Percentiles rank a stretch among this genome's conserved stretches.
phyloP scores from a whole-genome alignment of 2,329 filamentous ascomycete species.

The Polychaeton citri region DNA sequence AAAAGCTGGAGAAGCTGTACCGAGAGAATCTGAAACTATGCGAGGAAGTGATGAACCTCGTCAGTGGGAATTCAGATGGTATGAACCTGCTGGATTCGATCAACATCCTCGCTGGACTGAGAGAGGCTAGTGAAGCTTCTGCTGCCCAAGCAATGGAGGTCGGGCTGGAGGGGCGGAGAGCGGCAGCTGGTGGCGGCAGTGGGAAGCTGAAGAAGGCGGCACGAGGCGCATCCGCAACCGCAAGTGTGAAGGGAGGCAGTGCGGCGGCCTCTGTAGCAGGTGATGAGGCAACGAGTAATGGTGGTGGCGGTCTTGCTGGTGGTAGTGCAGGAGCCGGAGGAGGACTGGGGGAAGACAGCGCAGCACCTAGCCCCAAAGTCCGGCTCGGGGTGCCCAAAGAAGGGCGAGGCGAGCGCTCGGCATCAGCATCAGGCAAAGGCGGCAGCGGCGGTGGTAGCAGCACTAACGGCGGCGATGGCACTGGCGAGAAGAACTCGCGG shows the following conservation, averaged over 20 bases:
- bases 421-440: neutral
- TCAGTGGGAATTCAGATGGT: slow-evolving; percentile 29
- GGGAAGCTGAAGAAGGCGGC: slow-evolving; percentile 11
- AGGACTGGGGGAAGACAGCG: slow-evolving; percentile 3
- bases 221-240: slow-evolving; percentile 12
- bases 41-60: slow-evolving; percentile 31
- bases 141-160: slow-evolving; percentile 22
- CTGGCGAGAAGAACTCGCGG: slow-evolving; percentile 16
- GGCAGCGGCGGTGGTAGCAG: neutral
- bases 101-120: slow-evolving; percentile 33
- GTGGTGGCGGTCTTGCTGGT: neutral
- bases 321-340: slow-evolving; percentile 1
- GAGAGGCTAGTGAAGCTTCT: slow-evolving; percentile 27
- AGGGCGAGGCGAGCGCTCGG: slow-evolving; percentile 5
- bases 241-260: slow-evolving; percentile 9
- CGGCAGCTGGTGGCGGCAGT: slow-evolving; percentile 9
- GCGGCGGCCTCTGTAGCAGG: slow-evolving; percentile 14
- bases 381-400: slow-evolving; percentile 10
- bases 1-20: slow-evolving; percentile 31
- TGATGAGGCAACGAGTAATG: slow-evolving; percentile 6
- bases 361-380: slow-evolving; percentile 6
- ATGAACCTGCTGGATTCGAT: slow-evolving; percentile 30
- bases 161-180: slow-evolving; percentile 4
- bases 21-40: slow-evolving; percentile 35
- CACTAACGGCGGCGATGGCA: neutral